Conservation (phyloP, 2,329 filamentous ascomycete species). For the Cladosporium sphaerospermum region DNA sequence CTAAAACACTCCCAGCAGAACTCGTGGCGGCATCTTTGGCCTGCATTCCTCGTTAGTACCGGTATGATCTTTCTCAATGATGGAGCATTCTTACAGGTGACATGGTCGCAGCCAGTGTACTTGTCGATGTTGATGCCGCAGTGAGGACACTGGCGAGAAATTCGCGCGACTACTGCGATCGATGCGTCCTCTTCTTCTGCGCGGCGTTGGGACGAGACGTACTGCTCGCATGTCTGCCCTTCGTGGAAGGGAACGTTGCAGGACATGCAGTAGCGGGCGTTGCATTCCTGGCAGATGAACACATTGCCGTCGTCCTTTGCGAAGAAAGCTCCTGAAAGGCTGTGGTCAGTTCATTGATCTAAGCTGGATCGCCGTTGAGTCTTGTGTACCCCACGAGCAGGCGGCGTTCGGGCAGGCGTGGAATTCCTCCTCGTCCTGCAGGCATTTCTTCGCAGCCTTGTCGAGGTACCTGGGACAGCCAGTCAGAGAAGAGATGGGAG, state of each 20-base stretch:
- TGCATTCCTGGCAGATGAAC: slow-evolving; percentile 21
- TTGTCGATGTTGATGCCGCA: slow-evolving; percentile 21
- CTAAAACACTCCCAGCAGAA: slow-evolving; percentile 24
- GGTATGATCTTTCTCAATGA: background rate
- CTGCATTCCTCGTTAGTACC: background rate
- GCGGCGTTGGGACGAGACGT: slow-evolving; percentile 2
- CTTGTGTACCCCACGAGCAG: background rate
- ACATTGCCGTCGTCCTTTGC: slow-evolving; percentile 18
- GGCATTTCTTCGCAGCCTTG: slow-evolving; percentile 6
- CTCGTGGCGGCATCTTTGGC: slow-evolving; percentile 16
- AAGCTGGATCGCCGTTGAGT: background rate
- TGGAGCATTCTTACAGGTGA: slow-evolving; percentile 18
- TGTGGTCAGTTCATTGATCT: background rate
- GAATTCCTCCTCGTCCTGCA: slow-evolving; percentile 1
- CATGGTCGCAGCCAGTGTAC: slow-evolving; percentile 22
- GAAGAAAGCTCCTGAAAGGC: slow-evolving; percentile 14
- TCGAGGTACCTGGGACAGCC: slow-evolving; percentile 14
- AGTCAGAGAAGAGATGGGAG: background rate
- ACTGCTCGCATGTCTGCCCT: slow-evolving; percentile 18
- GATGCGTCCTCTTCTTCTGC: slow-evolving; percentile 5
- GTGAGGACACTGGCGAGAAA: slow-evolving; percentile 19
- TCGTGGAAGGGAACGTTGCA: slow-evolving; percentile 21
- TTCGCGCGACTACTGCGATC: slow-evolving; percentile 6
- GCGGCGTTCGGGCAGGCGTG: slow-evolving; percentile 4
- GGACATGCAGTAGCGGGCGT: slow-evolving; percentile 16